Conservation (phyloP, 495 filamentous ascomycete genomes). For the Penicillium dipodomyicola region DNA sequence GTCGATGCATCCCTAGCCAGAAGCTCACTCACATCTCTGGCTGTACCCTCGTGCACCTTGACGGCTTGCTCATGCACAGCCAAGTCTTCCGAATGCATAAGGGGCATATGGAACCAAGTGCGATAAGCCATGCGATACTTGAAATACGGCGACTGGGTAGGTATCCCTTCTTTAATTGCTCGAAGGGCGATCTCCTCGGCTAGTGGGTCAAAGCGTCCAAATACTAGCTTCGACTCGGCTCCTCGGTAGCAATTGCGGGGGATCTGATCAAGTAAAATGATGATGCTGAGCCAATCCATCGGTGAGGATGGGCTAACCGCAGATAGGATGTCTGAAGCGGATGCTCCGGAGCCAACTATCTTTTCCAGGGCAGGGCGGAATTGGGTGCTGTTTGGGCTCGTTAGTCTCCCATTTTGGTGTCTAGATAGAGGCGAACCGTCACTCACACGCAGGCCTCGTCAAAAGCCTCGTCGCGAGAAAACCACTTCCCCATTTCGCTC, state of each 20-base stretch:
- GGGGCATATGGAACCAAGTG: slow-evolving; percentile 34
- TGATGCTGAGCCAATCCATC: slow-evolving; percentile 26
- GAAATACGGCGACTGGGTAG: slow-evolving; percentile 18
- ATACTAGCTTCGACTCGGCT: slow-evolving; percentile 28
- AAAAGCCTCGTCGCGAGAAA: slow-evolving; percentile 25
- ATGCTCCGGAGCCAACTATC: slow-evolving; percentile 21
- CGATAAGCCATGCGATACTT: slow-evolving; percentile 30
- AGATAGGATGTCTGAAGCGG: slow-evolving; percentile 23
- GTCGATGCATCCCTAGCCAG: slow-evolving; percentile 12
- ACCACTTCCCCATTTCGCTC: slow-evolving; percentile 29
- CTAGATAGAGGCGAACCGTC: background rate
- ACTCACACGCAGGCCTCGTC: slow-evolving; percentile 33
- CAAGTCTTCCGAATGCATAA: slow-evolving; percentile 36
- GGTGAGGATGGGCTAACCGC: slow-evolving; percentile 20
- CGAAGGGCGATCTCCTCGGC: slow-evolving; percentile 24
- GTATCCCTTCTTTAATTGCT: slow-evolving; percentile 21
- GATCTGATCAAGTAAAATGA: slow-evolving; percentile 34
- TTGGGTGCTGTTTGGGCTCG: slow-evolving; percentile 17
- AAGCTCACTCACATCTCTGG: slow-evolving; percentile 20
- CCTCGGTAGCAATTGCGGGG: slow-evolving; percentile 37
- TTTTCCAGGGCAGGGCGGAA: slow-evolving; percentile 29
- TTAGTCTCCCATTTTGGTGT: background rate
- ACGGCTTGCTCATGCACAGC: slow-evolving; percentile 26
- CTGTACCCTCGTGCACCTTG: slow-evolving; percentile 22
- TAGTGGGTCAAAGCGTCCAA: slow-evolving; percentile 31